Base-by-base conservation (phyloP, 192 early-diverging fungal species). In the Podila horticola region DNA sequence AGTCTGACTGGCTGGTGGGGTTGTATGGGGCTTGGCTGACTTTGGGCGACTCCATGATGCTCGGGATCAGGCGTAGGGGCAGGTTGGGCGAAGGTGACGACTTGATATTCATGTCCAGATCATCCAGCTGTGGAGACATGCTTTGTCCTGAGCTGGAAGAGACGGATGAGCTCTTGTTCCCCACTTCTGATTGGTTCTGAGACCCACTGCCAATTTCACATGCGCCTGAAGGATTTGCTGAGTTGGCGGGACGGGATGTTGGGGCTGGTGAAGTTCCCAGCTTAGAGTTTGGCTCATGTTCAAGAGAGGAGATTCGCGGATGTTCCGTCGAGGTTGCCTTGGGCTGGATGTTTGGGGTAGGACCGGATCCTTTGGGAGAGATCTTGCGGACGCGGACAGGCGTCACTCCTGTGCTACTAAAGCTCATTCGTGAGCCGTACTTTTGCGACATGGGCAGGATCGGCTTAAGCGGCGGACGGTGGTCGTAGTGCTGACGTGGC, bases 381-480 rank as follows among this genome's bases (percentile, higher is more conserved):
- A 81, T 81, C 62, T 69, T 81, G 20, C 76, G 59, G 58, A 81
- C 64, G 22, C 71, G 58, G 61, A 65, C 58, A 11, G 76, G 55
- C 8, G 71, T 30, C 13, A 64, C n/a, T 33, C 65, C 61, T 3
- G 70, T 72, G 3, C 66, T 33, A 19, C 51, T 45, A 58, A 68
- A 81, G 2, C 41, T 57, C 61, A 67, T 62, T 33, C 66, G 57
- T n/a, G 76, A 41, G 26, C 65, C 65, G 45, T 79, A 72, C 22
- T 79, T 79, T 61, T 68, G 64, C 9, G 76, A 79, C 76, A 79
- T 79, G 17, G 76, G 76, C 5, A 79, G 58, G 48, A 79, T 79
- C 2, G 65, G 69, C 49, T 72, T 79, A 15, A 79, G 66, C 12
- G 62, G 64, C 15, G 76, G 76, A 13, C 76, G 69, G 3, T 62